Conservation (phyloP, 2,329 filamentous ascomycete genomes). For the Hymenoscyphus repandus region DNA sequence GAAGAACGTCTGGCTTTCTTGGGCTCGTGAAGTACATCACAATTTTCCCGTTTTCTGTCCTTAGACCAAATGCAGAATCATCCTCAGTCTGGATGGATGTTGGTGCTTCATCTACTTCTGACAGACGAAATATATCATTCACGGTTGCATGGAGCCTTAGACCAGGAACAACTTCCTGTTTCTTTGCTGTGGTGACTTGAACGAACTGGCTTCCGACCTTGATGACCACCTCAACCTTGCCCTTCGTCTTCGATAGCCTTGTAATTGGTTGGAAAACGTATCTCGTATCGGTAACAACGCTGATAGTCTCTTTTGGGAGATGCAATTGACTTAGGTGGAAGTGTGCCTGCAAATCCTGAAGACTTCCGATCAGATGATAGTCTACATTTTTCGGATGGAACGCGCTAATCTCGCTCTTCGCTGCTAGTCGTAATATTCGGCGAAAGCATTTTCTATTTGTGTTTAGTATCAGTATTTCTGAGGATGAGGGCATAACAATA, state of each 20-base stretch:
- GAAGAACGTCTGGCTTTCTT: slow-evolving; percentile 57
- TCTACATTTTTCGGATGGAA: slow-evolving; percentile 62
- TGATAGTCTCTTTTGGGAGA: slow-evolving; percentile 65
- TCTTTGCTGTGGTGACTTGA: slow-evolving; percentile 63
- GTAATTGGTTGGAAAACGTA: slow-evolving; percentile 62
- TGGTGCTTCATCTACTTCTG: slow-evolving; percentile 62
- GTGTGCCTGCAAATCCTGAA: slow-evolving; percentile 60
- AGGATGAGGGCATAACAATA: slow-evolving; percentile 22
- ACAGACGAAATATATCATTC: slow-evolving; percentile 65
- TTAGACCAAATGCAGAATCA: slow-evolving; percentile 61
- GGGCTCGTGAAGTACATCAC: slow-evolving; percentile 68
- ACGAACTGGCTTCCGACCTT: slow-evolving; percentile 66
- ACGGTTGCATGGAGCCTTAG: slow-evolving; percentile 57
- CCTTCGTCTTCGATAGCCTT: slow-evolving; percentile 61
- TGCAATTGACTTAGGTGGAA: slow-evolving; percentile 63
- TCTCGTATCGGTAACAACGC: slow-evolving; percentile 60
- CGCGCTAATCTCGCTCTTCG: slow-evolving; percentile 53
- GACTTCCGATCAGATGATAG: slow-evolving; percentile 59
- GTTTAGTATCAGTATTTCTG: background rate
- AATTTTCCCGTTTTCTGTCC: slow-evolving; percentile 64
- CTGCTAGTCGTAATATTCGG: slow-evolving; percentile 54
- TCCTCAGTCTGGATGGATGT: slow-evolving; percentile 61
- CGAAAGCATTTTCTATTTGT: slow-evolving; percentile 55
- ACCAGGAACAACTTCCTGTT: slow-evolving; percentile 61
- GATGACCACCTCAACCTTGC: slow-evolving; percentile 64